These are phyloP conservation scores for Pythium coloratum DNA, from an alignment of 352 stramenopile species.

Conservation along the genomic window DNA sequence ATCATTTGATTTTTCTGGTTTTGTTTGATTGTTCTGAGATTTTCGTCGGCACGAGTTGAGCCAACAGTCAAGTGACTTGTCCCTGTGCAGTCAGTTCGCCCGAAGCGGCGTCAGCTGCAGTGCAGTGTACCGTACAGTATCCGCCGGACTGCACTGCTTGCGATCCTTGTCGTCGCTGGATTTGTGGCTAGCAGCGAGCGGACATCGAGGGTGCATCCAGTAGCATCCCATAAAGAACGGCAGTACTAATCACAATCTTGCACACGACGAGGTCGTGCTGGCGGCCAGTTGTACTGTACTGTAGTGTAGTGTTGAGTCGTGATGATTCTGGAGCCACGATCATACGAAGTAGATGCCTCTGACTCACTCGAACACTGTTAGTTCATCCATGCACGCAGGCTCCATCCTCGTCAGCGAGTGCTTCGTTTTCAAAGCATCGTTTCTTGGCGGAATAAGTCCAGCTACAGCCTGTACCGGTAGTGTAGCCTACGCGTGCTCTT, in stretches of 20 bases:
- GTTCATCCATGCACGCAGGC: too few species aligned
- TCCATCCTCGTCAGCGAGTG: background rate
- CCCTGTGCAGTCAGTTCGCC: background rate
- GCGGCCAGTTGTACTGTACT: too few species aligned
- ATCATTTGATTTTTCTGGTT: slow-evolving; percentile 1
- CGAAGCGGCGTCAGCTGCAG: background rate
- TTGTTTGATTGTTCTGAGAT: background rate
- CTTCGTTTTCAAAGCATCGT: background rate
- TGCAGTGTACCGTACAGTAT: background rate
- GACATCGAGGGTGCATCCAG: background rate
- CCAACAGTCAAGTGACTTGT: too few species aligned
- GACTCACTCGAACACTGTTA: background rate
- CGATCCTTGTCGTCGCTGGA: background rate
- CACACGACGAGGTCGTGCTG: too few species aligned
- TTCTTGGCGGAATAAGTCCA: background rate
- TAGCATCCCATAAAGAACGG: background rate
- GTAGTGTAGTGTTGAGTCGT: background rate
- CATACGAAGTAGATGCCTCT: background rate
- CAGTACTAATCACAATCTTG: too few species aligned
- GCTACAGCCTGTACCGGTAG: too few species aligned
- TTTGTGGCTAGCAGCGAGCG: background rate
- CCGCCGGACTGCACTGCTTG: too few species aligned
- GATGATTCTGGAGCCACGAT: background rate
- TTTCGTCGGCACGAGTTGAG: background rate
- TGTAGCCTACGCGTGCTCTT: background rate